Conservation (phyloP, 352 stramenopile genomes). For the Phytophthora syringae region DNA sequence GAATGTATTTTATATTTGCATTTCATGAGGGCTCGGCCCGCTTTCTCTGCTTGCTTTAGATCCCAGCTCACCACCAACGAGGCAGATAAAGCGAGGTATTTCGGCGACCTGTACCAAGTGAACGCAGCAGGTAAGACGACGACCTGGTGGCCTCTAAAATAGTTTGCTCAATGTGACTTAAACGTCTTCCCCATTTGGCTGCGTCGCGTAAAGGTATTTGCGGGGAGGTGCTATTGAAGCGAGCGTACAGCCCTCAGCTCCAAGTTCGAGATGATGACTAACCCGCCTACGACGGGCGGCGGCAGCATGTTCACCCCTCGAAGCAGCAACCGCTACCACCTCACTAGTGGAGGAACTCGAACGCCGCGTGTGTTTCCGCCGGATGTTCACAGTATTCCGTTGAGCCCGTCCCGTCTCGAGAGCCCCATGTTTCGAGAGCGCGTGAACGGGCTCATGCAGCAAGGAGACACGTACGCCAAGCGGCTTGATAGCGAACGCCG, state of each 20-base stretch:
- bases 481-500: slow-evolving; percentile 65
- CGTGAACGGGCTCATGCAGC: slow-evolving; percentile 69
- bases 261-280: slow-evolving; percentile 19
- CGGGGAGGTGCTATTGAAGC: too few relatives aligned
- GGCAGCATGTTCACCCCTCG: slow-evolving; percentile 34
- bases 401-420: slow-evolving; percentile 74
- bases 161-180: slow-evolving; percentile 9
- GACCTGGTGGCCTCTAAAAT: slow-evolving; percentile 35
- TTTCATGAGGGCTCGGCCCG: slow-evolving; percentile 23
- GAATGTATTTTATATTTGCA: slow-evolving; percentile 51
- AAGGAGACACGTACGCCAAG: slow-evolving; percentile 79
- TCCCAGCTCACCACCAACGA: not conserved
- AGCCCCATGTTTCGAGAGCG: slow-evolving; percentile 77
- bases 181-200: slow-evolving; percentile 21
- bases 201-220: not conserved
- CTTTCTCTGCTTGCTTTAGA: not conserved
- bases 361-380: slow-evolving; percentile 65
- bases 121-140: not conserved
- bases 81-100: not conserved
- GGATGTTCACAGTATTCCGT: slow-evolving; percentile 56
- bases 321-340: slow-evolving; percentile 46
- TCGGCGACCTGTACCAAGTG: not conserved
- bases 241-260: not conserved
- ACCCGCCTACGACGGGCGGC: slow-evolving; percentile 9
- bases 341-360: slow-evolving; percentile 38